Evolutionary conservation across 345 rosid species (phyloP).

Genomic region (Eucalyptus curtisii): DNA sequence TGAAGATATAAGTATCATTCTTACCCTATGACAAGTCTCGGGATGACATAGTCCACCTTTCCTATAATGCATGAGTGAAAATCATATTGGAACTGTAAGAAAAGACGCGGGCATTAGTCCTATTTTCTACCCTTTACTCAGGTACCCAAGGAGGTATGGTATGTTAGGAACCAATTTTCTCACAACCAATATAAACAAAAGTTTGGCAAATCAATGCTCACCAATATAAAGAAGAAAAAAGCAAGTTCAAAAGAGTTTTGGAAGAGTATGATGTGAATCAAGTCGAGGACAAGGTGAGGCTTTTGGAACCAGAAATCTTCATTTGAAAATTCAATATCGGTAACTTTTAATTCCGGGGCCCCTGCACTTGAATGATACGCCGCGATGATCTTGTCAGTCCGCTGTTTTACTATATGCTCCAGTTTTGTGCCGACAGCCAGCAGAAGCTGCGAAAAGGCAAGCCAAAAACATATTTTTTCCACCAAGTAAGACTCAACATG

Average conservation of each 20-base stretch:
- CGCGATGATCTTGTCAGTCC: constrained; percentile 61
- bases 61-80: constrained; percentile 77
- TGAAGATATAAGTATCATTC: neutral
- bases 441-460: constrained; percentile 28
- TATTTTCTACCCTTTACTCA: neutral
- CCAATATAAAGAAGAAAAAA: constrained; percentile 68
- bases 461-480: neutral
- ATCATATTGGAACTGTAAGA: constrained; percentile 51
- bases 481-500: neutral
- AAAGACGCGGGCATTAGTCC: neutral
- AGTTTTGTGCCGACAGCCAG: constrained; percentile 61
- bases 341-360: neutral
- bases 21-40: constrained; percentile 73
- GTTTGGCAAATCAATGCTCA: neutral
- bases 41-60: constrained; percentile 33
- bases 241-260: constrained; percentile 84
- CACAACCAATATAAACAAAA: neutral
- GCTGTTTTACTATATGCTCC: constrained; percentile 55
- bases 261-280: constrained; percentile 72
- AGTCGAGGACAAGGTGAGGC: constrained; percentile 41
- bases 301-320: constrained; percentile 63
- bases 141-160: neutral
- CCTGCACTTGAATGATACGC: constrained; percentile 51
- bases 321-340: constrained; percentile 56
- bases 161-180: neutral